phyloP scores from a whole-genome alignment of 495 filamentous ascomycete species.

The Lophiotrema nucula region DNA sequence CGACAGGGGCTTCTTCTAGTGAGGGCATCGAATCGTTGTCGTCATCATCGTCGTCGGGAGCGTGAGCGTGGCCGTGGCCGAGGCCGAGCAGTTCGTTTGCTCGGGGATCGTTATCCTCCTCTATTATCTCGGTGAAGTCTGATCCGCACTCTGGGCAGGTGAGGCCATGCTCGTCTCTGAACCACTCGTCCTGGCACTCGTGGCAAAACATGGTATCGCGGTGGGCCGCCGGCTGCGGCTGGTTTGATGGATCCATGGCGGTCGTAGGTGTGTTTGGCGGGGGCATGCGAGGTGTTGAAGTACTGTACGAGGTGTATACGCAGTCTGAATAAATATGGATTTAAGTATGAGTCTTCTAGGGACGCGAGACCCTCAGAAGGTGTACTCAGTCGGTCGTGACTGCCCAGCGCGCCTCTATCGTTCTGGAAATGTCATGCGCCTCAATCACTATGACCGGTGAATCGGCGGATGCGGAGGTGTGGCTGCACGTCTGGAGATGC shows the following conservation, averaged over 20 bases:
- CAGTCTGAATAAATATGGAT: neutral
- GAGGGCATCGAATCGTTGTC: conserved; percentile 58
- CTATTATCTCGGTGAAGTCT: conserved; percentile 78
- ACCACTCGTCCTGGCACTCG: conserved; percentile 75
- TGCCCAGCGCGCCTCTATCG: no score
- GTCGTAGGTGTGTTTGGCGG: neutral
- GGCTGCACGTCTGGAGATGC: no score
- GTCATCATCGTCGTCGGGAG: conserved; percentile 60
- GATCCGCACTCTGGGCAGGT: conserved; percentile 72
- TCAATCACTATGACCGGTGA: no score
- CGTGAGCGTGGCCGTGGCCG: neutral
- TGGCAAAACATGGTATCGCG: conserved; percentile 72
- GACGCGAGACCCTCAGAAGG: no score
- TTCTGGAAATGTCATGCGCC: no score
- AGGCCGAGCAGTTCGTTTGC: no score
- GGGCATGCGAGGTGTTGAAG: no score
- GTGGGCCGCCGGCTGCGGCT: conserved; percentile 3
- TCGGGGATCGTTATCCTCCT: conserved; percentile 43
- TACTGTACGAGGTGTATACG: neutral
- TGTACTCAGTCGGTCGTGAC: no score
- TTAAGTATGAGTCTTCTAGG: no score
- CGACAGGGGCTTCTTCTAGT: conserved; percentile 56
- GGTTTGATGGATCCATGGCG: conserved; percentile 19
- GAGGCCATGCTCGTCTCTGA: conserved; percentile 62
- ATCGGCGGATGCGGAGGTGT: no score